Evolutionary conservation across 2,329 filamentous ascomycete species (phyloP).

Genomic region (Coniochaeta pulveracea): DNA sequence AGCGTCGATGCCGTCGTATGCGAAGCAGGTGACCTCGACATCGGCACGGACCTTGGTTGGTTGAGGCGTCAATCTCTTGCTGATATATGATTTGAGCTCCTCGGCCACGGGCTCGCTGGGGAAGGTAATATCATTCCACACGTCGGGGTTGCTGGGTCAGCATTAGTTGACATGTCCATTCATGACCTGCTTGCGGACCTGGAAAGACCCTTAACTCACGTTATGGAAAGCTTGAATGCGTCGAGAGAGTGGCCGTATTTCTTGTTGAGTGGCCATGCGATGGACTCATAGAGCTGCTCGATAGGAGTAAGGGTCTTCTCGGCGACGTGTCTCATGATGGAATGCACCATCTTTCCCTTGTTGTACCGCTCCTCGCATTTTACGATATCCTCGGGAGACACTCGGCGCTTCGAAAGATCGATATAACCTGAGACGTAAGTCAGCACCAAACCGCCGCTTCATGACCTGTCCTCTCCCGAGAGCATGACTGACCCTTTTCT

Average conservation of each 20-base stretch:
- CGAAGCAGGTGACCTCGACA: conserved; percentile 90
- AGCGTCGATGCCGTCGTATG: conserved; percentile 96
- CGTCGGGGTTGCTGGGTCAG: conserved; percentile 68
- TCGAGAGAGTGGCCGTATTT: conserved; percentile 95
- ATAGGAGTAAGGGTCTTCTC: conserved; percentile 95
- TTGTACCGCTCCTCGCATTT: conserved; percentile 99
- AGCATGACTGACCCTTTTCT: conserved; percentile 65
- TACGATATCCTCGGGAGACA: conserved; percentile 92
- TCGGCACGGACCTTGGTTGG: conserved; percentile 98
- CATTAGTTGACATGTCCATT: background rate
- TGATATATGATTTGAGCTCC: conserved; percentile 89
- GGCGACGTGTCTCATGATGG: conserved; percentile 96
- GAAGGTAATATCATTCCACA: conserved; percentile 91
- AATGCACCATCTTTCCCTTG: conserved; percentile 99
- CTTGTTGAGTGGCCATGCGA: conserved; percentile 95
- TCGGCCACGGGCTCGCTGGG: conserved; percentile 74
- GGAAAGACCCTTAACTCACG: conserved; percentile 53
- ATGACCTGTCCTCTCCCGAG: conserved; percentile 6
- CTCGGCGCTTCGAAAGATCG: conserved; percentile 95
- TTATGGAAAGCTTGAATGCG: conserved; percentile 98
- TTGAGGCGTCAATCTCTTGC: conserved; percentile 92
- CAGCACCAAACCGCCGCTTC: conserved; percentile 11
- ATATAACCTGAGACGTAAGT: conserved; percentile 61
- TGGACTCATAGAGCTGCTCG: conserved; percentile 84
- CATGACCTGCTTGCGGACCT: background rate